Base-by-base conservation (phyloP, 2,329 filamentous ascomycete species). In the Cyphellophora attinorum region DNA sequence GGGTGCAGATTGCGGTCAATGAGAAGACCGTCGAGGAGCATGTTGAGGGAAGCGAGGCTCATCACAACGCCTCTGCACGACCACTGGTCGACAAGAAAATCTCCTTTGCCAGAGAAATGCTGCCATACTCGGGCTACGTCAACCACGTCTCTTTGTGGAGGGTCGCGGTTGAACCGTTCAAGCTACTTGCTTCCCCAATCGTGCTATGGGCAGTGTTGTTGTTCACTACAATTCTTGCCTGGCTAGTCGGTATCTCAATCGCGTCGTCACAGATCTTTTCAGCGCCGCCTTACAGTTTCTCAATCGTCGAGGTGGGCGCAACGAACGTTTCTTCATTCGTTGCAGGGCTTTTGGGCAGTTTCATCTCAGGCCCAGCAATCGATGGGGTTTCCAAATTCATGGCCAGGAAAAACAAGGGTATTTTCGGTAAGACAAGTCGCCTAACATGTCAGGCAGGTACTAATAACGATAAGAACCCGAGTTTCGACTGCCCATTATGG, bases 131-230 rank as follows among this genome's bases (percentile, higher is more conserved):
- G 29, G 60, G 60, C 15, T 62, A 62, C 41, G 51, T 56, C 47
- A 55, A 59, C 42, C 37, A 53, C 14, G 46, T 57, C 3, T 56
- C 56, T 1, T 57, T 61, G 37, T 57, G 54, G 53, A 50, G 53
- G 33, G 59, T 56, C 1, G 42, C 59, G 5, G 42, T 58, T n/a
- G 46, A 51, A 17, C 58, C 57, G 2, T 56, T 59, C 40, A 53
- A 51, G 39, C 48, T 61, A 19, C 40, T 58, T 10, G 49, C 46
- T 4, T 59, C 56, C 0, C 57, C 59, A 0, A 51, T 56, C 5
- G 58, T 63, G 1, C 30, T 55, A 2, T 64, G 58, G 58, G 58
- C 55, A 5, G 54, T 55, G 3, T 45, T 63, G 6, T 46, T 60
- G 3, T 61, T 60, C 45, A 61, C 55, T 1, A 58, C 52, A 1